Base-by-base conservation (phyloP, 2,329 filamentous ascomycete genomes). In the Aspergillus spinulosporus region DNA sequence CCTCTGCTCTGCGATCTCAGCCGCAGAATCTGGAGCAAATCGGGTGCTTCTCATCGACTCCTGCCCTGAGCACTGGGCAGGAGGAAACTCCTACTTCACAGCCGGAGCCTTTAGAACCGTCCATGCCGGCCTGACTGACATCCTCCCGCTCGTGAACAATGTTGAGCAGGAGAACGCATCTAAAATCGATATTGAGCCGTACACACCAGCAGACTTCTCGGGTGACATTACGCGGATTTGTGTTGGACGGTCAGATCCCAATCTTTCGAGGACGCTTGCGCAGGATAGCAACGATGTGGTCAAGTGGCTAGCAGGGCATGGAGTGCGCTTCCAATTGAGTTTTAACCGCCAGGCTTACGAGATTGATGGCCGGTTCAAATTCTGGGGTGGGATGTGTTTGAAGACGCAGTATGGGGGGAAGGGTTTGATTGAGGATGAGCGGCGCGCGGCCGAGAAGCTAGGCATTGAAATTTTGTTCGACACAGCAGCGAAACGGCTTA, bases 321-420 rank as follows among this genome's bases (percentile, higher is more conserved):
- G 84, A 0, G 71, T 86, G 2, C 73, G 78, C 1, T 87, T 85
- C 63, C 79, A 84, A 63, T 72, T 88, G 2, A 82, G 79, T 1
- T 88, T 88, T 68, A 84, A 87, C 57, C 76, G 86, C 2, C 86
- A 89, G 65, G 83, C 86, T 0, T 89, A 86, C 66, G 75, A 84
- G 56, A 78, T 87, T n/a, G 75, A 83, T 49, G 84, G 82, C 0
- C 74, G 80, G 31, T 79, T 79, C 64, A 85, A 84, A 64, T 88
- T 88, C 66, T 88, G 85, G 85, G 86, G 86, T 7, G 86, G 86
- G 0, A 70, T 89, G 66, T 77, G 75, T n/a, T 69, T 88, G 34
- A 84, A 80, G 64, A 84, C 82, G 0, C 65, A 82, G 49, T 80
- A 84, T 59, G 84, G 83, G 1, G 85, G 85, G 0, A 85, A 85